Evolutionary conservation across 352 stramenopile species (phyloP), one percentile per base, ranked within the genome.

Genomic region (Peronosclerospora sorghi): DNA sequence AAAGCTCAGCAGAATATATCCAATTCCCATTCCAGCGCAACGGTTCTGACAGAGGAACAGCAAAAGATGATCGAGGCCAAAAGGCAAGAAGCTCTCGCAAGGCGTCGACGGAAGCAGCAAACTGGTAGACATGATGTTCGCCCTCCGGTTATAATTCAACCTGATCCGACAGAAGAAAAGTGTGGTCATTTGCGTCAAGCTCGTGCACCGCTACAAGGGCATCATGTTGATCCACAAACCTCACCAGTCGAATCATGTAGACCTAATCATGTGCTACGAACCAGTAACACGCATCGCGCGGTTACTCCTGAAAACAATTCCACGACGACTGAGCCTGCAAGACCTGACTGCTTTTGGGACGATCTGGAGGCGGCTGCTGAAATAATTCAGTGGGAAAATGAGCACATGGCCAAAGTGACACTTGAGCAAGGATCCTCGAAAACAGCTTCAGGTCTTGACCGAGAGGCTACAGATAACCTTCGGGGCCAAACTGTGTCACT

Each of bases 21-120:
- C n/a, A n/a, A n/a, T n/a, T n/a, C n/a, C n/a, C n/a, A n/a, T n/a
- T n/a, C n/a, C n/a, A n/a, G n/a, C n/a, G n/a, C n/a, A n/a, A 61
- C 71, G 6, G 54, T 34, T 7, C 28, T 89, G 1, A 87, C 77
- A 4, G 62, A 68, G 20, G 57, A 73, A 3, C 74, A 89, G 35
- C 51, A 51, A 23, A 40, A 62, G 13, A 53, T 69, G 26, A 74
- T 91, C 12, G 79, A 88, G 48, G 28, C 43, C 3, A 62, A 63
- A 21, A 57, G 79, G 13, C 57, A 42, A 14, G 67, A 83, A 34
- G 76, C 75, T 23, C 54, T 91, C 12, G 66, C 76, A 26, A 74
- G 75, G 40, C 53, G 70, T 20, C 65, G 68, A 53, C 59, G 58
- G 12, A 21, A 35, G 5, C 27, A 44, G 14, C 24, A 50, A 32